A percentile compares a stretch with the other conserved stretches of the same genome.
Evolutionary conservation across 768 basidiomycete genomes (phyloP).

Genomic region (Amanita inopinata): DNA sequence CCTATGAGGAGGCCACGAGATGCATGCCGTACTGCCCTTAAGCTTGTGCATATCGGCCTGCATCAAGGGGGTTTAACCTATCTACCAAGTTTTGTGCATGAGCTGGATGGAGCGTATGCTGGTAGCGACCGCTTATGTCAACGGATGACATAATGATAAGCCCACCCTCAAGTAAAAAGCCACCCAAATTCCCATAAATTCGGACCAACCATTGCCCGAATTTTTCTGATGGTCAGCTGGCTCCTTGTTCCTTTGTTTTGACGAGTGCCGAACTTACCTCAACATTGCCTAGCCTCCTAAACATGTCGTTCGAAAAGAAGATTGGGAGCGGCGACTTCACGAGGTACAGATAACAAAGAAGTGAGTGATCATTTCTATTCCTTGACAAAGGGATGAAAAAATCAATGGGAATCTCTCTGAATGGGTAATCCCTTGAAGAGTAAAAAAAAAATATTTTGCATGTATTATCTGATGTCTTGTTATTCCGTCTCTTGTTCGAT

Average conservation of each 20-base stretch:
- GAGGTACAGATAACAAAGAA: constrained; percentile 79
- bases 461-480: constrained; percentile 73
- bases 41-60: too few relatives aligned
- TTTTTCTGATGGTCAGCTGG: constrained; percentile 27
- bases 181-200: constrained; percentile 20
- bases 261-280: constrained; percentile 4
- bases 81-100: too few relatives aligned
- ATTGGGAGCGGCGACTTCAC: constrained; percentile 79
- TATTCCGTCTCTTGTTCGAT: constrained; percentile 17
- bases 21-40: too few relatives aligned
- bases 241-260: constrained; percentile 8
- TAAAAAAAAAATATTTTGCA: constrained; percentile 56
- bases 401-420: constrained; percentile 99
- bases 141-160: not conserved
- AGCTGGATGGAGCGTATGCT: not conserved
- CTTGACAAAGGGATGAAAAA: constrained; percentile 45
- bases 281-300: constrained; percentile 35
- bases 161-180: constrained; percentile 25
- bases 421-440: constrained; percentile 51
- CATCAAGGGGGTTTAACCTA: too few relatives aligned
- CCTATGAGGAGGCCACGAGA: too few relatives aligned
- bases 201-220: constrained; percentile 3
- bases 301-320: constrained; percentile 57
- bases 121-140: not conserved
- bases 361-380: constrained; percentile 46